Evolutionary conservation across 192 early-diverging fungal genomes (phyloP), one percentile per base, ranked within the genome.

Genomic region (Dissophora ornata): DNA sequence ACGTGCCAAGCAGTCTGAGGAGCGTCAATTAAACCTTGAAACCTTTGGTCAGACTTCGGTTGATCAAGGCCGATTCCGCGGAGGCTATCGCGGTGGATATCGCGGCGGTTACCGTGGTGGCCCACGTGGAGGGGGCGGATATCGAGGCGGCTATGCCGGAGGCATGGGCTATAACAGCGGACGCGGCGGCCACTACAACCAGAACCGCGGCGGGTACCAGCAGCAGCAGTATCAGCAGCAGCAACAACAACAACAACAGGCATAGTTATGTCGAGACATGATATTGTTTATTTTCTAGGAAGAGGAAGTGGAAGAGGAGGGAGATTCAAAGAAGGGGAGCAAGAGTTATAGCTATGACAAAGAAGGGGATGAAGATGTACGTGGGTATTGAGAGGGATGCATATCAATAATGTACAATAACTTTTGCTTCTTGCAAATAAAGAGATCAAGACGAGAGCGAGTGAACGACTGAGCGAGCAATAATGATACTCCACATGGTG

Each of bases 31-130:
- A 74, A 99, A 99, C 80, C 81, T 97, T 79, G 96, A 97, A 79
- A 99, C 97, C 0, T 99, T 99, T 89, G 97, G 97, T 19, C 96
- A 97, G 80, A 81, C 89, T 9, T 80, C 89, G 3, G 84, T 89
- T 16, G 90, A 92, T 52, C 86, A 86, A 65, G 86, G 87, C 52
- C 84, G 90, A 29, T 85, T 86, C 78, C 84, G 88, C 66, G 70
- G 71, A 5, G 81, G 86, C 34, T 83, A 88, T 53, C 84, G 90
- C 57, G 85, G 88, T 29, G 80, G 84, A 19, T 79, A 81, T 22
- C 71, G 81, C 34, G 79, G 81, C 48, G 66, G 81, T 15, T 80
- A 79, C 60, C 80, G 84, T 62, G 86, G 85, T 44, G 45, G 80
- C 15, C 62, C 82, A 34, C 74, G 82, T 49, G 71, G 79, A 50